Conservation (phyloP, 257 asterid genomes). For the Solanum paucissectum region DNA sequence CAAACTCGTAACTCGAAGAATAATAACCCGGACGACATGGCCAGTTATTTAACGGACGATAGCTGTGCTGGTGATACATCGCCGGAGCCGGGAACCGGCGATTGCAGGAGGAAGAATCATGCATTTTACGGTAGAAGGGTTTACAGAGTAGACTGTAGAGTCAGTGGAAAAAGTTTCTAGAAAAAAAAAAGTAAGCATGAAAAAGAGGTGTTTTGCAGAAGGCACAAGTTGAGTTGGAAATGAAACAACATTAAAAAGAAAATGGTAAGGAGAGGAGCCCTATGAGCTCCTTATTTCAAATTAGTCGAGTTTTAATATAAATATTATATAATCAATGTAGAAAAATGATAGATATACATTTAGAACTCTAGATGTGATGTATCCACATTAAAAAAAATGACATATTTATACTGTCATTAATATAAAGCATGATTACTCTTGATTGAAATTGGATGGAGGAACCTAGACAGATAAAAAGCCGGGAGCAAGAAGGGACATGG, state of each 20-base stretch:
- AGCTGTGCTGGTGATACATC: not conserved
- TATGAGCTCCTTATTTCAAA: not conserved
- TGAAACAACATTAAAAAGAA: too few relatives aligned
- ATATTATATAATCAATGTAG: too few relatives aligned
- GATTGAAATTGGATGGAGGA: too few relatives aligned
- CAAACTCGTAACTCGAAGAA: not conserved
- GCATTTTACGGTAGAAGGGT: not conserved
- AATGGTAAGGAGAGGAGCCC: too few relatives aligned
- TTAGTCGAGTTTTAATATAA: too few relatives aligned
- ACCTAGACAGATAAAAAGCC: too few relatives aligned
- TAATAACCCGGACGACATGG: not conserved
- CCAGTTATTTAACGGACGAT: not conserved
- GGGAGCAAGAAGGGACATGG: too few relatives aligned
- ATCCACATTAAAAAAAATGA: too few relatives aligned
- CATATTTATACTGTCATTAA: fast-evolving
- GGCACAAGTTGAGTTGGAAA: too few relatives aligned
- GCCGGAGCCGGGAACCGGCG: not conserved
- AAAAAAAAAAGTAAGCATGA: not conserved
- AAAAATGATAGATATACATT: too few relatives aligned
- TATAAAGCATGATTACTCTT: too few relatives aligned
- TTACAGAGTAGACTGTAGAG: not conserved
- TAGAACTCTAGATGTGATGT: too few relatives aligned
- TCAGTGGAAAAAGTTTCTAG: not conserved
- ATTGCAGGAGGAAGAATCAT: not conserved
- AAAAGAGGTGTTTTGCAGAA: not conserved